These are phyloP conservation scores for Clavispora vitiphila DNA, from an alignment of 805 yeast species.

Conservation along the genomic window DNA sequence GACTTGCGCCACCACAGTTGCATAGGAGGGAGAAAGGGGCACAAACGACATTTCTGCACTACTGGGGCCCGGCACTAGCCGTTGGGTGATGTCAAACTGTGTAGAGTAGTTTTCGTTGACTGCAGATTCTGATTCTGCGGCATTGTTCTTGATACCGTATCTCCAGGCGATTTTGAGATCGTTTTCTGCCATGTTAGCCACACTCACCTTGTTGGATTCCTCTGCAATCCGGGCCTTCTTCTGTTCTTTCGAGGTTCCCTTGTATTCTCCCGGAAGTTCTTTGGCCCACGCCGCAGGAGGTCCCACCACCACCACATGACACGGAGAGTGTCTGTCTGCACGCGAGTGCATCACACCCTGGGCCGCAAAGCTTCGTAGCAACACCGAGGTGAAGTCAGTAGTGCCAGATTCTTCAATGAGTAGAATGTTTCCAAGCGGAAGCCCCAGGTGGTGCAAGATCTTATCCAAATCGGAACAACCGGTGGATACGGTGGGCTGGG, in stretches of 20 bases:
- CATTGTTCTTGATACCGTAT: slow-evolving; percentile 50
- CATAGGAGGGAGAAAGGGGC: slow-evolving; percentile 24
- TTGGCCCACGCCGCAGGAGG: slow-evolving; percentile 53
- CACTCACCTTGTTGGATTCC: slow-evolving; percentile 61
- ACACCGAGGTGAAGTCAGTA: slow-evolving; percentile 76
- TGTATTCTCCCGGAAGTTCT: slow-evolving; percentile 72
- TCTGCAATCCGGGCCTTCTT: slow-evolving; percentile 54
- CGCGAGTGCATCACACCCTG: slow-evolving; percentile 72
- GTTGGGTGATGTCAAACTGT: slow-evolving; percentile 74
- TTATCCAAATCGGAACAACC: slow-evolving; percentile 76
- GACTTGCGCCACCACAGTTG: slow-evolving; percentile 35
- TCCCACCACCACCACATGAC: slow-evolving; percentile 65
- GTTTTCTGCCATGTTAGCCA: slow-evolving; percentile 52
- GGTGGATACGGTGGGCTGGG: slow-evolving; percentile 73
- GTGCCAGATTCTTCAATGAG: slow-evolving; percentile 80
- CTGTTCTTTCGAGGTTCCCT: slow-evolving; percentile 62
- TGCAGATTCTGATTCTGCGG: slow-evolving; percentile 15
- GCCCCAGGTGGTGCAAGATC: slow-evolving; percentile 72
- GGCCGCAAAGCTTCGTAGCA: slow-evolving; percentile 65
- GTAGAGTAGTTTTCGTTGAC: slow-evolving; percentile 51
- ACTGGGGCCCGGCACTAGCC: slow-evolving; percentile 62
- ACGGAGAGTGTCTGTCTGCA: slow-evolving; percentile 26
- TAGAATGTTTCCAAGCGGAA: slow-evolving; percentile 71
- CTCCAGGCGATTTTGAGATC: slow-evolving; percentile 93
- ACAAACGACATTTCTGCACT: slow-evolving; percentile 57